Percentiles rank a stretch among this genome's conserved stretches.
phyloP scores from a whole-genome alignment of 2,329 filamentous ascomycete species.

The Calonectria naviculata region DNA sequence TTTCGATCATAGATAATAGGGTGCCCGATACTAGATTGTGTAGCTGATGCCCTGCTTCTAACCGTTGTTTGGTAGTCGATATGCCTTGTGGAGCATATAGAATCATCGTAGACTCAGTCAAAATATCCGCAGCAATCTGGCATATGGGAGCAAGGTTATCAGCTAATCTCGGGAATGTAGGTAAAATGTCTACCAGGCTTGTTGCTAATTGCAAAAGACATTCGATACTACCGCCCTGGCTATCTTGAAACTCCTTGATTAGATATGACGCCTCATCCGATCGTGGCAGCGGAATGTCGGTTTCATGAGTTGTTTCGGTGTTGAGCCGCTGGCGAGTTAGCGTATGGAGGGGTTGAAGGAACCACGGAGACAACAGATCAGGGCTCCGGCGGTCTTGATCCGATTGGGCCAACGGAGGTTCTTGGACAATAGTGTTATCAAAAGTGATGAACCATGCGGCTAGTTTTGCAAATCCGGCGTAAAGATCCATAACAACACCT shows the following conservation, averaged over 20 bases:
- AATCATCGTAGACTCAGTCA: constrained; percentile 43
- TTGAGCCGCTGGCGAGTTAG: constrained; percentile 33
- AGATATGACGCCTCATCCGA: constrained; percentile 46
- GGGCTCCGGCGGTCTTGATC: constrained; percentile 28
- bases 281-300: constrained; percentile 20
- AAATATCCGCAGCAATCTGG: constrained; percentile 47
- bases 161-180: constrained; percentile 58
- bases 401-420: constrained; percentile 21
- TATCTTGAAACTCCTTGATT: constrained; percentile 56
- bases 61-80: constrained; percentile 42
- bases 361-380: constrained; percentile 46
- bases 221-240: constrained; percentile 54
- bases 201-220: constrained; percentile 56
- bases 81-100: constrained; percentile 31
- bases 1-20: constrained; percentile 63
- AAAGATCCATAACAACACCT: constrained; percentile 48
- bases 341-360: constrained; percentile 57
- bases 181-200: constrained; percentile 52
- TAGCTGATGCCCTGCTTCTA: constrained; percentile 54
- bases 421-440: constrained; percentile 49
- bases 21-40: constrained; percentile 56
- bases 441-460: constrained; percentile 63
- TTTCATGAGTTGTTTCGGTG: constrained; percentile 24
- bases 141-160: constrained; percentile 55
- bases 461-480: constrained; percentile 57